Evolutionary conservation across 345 rosid genomes (phyloP).

Genomic region (Citrus cavaleriei): DNA sequence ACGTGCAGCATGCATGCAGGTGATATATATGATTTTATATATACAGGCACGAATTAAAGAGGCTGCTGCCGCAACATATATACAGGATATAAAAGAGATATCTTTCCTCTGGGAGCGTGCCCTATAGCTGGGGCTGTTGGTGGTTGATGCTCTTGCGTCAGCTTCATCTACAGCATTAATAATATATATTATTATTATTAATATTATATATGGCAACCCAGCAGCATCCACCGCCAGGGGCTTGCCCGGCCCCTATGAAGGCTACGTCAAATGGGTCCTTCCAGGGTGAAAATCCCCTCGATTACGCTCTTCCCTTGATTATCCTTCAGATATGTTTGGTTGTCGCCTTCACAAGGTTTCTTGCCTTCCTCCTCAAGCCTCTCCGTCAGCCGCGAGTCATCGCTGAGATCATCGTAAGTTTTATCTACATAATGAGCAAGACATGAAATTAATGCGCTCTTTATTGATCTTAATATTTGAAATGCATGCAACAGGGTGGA

Average conservation of each 20-base stretch:
- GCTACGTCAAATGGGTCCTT: constrained; percentile 76
- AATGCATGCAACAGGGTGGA: constrained; percentile 51
- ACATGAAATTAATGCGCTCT: no score
- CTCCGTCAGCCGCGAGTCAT: constrained; percentile 74
- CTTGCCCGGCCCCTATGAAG: constrained; percentile 53
- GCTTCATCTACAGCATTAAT: not conserved
- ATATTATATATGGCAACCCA: not conserved
- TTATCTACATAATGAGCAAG: no score
- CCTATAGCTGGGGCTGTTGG: not conserved
- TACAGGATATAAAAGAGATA: no score
- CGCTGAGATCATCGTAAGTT: constrained; percentile 75
- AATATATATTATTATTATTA: no score
- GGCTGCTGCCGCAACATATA: no score
- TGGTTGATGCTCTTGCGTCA: not conserved
- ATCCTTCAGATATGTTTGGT: constrained; percentile 71
- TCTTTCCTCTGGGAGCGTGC: no score
- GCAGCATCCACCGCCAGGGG: not conserved
- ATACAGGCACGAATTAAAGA: no score
- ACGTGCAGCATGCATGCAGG: no score
- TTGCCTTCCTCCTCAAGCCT: constrained; percentile 56
- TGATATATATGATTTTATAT: no score
- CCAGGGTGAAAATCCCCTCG: constrained; percentile 69
- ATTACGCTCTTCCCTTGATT: constrained; percentile 67
- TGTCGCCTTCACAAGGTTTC: constrained; percentile 50
- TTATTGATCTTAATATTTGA: no score